Conservation (phyloP, 805 yeast genomes). For the Yamadazyma sp. region DNA sequence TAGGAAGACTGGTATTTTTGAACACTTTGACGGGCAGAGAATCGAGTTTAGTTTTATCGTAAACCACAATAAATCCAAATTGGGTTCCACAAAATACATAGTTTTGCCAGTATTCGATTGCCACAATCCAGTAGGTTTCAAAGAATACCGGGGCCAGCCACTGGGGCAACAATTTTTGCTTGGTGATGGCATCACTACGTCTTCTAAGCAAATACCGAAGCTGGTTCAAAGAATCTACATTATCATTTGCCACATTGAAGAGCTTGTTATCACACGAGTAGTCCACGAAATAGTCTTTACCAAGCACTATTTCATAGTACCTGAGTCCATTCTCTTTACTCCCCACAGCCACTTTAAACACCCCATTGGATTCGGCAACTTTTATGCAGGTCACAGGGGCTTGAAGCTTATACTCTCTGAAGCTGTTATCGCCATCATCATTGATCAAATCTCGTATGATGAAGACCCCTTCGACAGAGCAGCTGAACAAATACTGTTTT, state of each 20-base stretch:
- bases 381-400: slow-evolving; percentile 25
- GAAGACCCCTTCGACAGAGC: slow-evolving; percentile 34
- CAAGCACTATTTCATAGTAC: slow-evolving; percentile 23
- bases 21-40: slow-evolving; percentile 15
- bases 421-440: slow-evolving; percentile 33
- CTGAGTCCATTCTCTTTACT: slow-evolving; percentile 29
- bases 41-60: slow-evolving; percentile 12
- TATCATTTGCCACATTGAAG: slow-evolving; percentile 1
- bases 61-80: slow-evolving; percentile 28
- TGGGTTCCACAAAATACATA: slow-evolving; percentile 31
- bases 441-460: slow-evolving; percentile 35
- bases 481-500: slow-evolving; percentile 30
- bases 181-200: neutral
- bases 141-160: slow-evolving; percentile 11
- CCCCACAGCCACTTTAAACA: slow-evolving; percentile 20
- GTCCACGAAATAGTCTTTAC: slow-evolving; percentile 1
- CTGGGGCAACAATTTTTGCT: slow-evolving; percentile 14
- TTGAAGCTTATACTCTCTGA: slow-evolving; percentile 24
- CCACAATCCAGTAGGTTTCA: slow-evolving; percentile 22
- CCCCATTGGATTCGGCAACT: neutral
- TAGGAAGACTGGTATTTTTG: slow-evolving; percentile 27
- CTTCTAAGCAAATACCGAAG: slow-evolving; percentile 5
- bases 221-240: slow-evolving; percentile 5
- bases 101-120: slow-evolving; percentile 20
- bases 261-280: slow-evolving; percentile 8